Conservation (phyloP, 768 basidiomycete species). For the Lentinula aciculospora region DNA sequence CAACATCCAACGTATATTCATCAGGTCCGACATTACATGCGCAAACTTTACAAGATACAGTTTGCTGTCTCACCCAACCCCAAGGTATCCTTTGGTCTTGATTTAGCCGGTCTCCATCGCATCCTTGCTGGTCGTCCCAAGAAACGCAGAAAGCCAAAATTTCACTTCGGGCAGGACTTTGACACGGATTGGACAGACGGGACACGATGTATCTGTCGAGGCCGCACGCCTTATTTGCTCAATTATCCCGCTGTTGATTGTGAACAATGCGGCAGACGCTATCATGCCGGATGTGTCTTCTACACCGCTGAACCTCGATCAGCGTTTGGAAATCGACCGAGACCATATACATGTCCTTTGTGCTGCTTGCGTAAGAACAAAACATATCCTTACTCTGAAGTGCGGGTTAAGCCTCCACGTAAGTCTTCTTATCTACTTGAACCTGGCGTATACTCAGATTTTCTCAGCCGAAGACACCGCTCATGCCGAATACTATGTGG, state of each 20-base stretch:
- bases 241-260: slow-evolving; percentile 64
- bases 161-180: slow-evolving; percentile 72
- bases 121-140: slow-evolving; percentile 71
- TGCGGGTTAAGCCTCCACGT: slow-evolving; percentile 67
- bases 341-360: slow-evolving; percentile 64
- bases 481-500: slow-evolving; percentile 58
- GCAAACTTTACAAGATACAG: slow-evolving; percentile 84
- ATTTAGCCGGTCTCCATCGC: slow-evolving; percentile 78
- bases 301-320: slow-evolving; percentile 42
- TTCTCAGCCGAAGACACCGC: slow-evolving; percentile 32
- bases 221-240: slow-evolving; percentile 54
- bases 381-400: slow-evolving; percentile 67
- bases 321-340: slow-evolving; percentile 16
- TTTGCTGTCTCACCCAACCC: slow-evolving; percentile 82
- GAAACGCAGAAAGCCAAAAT: slow-evolving; percentile 52
- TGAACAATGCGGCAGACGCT: slow-evolving; percentile 56
- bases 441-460: slow-evolving; percentile 5
- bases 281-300: slow-evolving; percentile 76
- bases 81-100: slow-evolving; percentile 77
- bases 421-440: slow-evolving; percentile 16
- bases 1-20: slow-evolving; percentile 74
- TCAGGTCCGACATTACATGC: slow-evolving; percentile 87
- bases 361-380: slow-evolving; percentile 74
- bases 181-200: slow-evolving; percentile 70
- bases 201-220: slow-evolving; percentile 79